Conservation (phyloP, 2,329 filamentous ascomycete genomes). For the Penicillium sclerotiorum region DNA sequence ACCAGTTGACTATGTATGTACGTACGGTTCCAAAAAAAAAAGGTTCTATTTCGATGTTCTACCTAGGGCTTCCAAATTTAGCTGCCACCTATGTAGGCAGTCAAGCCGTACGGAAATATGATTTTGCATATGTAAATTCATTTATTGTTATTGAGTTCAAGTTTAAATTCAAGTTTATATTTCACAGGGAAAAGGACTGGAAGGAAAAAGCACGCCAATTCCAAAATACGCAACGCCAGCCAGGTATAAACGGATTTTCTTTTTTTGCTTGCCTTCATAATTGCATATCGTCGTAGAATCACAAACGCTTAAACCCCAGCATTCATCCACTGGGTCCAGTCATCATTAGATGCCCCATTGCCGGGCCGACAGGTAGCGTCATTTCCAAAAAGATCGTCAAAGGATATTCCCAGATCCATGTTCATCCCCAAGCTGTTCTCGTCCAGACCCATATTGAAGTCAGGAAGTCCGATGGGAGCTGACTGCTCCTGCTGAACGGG, state of each 20-base stretch:
- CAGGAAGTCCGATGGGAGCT: conserved; percentile 20
- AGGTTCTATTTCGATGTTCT: too few relatives aligned
- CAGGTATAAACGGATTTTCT: conserved; percentile 23
- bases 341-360: conserved; percentile 33
- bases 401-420: conserved; percentile 38
- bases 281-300: conserved; percentile 26
- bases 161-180: conserved; percentile 6
- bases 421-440: conserved; percentile 35
- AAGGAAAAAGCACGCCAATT: conserved; percentile 6
- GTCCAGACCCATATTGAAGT: conserved; percentile 31
- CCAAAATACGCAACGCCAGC: conserved; percentile 19
- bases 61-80: too few relatives aligned
- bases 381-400: conserved; percentile 48
- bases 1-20: conserved; percentile 6
- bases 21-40: not conserved
- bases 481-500: conserved; percentile 26
- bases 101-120: too few relatives aligned
- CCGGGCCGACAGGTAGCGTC: conserved; percentile 28
- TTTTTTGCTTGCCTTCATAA: conserved; percentile 21
- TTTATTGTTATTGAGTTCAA: not conserved
- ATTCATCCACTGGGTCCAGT: conserved; percentile 46
- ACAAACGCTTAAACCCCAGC: conserved; percentile 22
- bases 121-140: conserved; percentile 1
- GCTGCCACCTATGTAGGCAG: too few relatives aligned
- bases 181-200: not conserved